Conservation (phyloP, 352 stramenopile genomes). For the Aphanomyces stellatus region DNA sequence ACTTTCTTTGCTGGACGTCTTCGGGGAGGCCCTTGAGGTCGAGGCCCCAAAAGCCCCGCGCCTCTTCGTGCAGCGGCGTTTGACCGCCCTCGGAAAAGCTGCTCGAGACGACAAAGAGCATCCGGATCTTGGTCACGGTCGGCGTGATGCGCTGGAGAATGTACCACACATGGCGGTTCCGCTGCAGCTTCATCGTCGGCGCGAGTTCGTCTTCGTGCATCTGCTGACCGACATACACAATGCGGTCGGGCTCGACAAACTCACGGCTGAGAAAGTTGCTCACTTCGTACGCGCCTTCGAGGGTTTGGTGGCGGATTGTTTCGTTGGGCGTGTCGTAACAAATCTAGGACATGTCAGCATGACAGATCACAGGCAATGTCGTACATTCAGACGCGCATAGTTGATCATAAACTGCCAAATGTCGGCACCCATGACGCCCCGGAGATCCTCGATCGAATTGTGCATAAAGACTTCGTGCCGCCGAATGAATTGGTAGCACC, state of each 20-base stretch:
- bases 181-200: constrained; percentile 1
- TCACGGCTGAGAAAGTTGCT: constrained; percentile 16
- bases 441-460: background rate
- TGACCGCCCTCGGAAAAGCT: constrained; percentile 3
- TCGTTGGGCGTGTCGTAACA: background rate
- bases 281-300: background rate
- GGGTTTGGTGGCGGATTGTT: background rate
- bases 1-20: background rate
- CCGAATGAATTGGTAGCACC: constrained; percentile 11
- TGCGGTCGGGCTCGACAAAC: constrained; percentile 2
- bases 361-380: background rate
- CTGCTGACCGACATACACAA: constrained; percentile 13
- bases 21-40: constrained; percentile 4
- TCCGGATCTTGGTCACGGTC: background rate
- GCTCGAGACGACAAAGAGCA: constrained; percentile 12
- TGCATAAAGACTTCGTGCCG: constrained; percentile 9
- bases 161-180: constrained; percentile 17
- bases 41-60: background rate
- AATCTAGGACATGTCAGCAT: background rate
- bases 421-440: background rate
- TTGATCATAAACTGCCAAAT: constrained; percentile 15
- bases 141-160: background rate
- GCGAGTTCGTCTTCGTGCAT: constrained; percentile 17
- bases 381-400: background rate
- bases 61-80: constrained; percentile 8